A percentile compares a stretch with the other conserved stretches of the same genome.
These are phyloP conservation scores for Poteriospumella lacustris DNA, from an alignment of 108 stramenopile genomes.

Conservation along the genomic window DNA sequence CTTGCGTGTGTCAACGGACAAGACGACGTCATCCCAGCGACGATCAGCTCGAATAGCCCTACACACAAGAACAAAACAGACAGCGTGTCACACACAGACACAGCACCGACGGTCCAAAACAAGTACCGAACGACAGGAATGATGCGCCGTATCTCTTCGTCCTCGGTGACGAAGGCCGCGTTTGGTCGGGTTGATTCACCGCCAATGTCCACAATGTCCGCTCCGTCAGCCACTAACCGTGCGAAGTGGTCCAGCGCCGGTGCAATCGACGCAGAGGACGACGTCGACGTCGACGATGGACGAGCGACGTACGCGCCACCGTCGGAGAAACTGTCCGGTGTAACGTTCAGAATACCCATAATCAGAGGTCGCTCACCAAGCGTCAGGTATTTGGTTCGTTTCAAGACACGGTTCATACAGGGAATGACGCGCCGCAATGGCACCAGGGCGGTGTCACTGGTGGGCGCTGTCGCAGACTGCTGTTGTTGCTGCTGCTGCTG, in stretches of 20 bases:
- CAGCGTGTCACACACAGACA: too few relatives aligned
- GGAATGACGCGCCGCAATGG: background rate
- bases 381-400: background rate
- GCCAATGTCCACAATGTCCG: conserved; percentile 83
- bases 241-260: conserved; percentile 66
- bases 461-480: too few relatives aligned
- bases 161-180: conserved; percentile 49
- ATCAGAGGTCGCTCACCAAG: conserved; percentile 50
- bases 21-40: conserved; percentile 57
- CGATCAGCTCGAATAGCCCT: too few relatives aligned
- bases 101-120: too few relatives aligned
- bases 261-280: too few relatives aligned
- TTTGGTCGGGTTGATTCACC: conserved; percentile 81
- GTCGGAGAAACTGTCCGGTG: conserved; percentile 93
- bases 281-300: too few relatives aligned
- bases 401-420: background rate
- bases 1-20: conserved; percentile 91
- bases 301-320: conserved; percentile 76
- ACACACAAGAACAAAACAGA: too few relatives aligned
- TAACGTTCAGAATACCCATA: conserved; percentile 93
- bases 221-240: conserved; percentile 73
- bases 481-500: too few relatives aligned
- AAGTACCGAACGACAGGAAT: conserved; percentile 67
- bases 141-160: conserved; percentile 71
- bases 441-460: too few relatives aligned